These are phyloP conservation scores for Amesomyces nigricolor DNA, from an alignment of 2,329 filamentous ascomycete genomes.

Conservation along the genomic window DNA sequence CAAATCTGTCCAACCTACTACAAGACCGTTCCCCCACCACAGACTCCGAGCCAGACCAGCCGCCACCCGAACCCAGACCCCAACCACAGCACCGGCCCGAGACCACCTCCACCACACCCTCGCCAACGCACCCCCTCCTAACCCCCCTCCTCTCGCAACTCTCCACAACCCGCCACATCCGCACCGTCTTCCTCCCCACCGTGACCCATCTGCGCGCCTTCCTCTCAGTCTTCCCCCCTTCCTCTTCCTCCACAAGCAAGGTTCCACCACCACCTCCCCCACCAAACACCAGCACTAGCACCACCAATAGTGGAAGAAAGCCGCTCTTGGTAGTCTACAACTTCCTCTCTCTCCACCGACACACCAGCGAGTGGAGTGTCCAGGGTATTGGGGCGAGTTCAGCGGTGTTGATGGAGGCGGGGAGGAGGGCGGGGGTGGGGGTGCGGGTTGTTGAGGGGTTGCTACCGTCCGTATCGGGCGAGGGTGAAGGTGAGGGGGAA, in stretches of 20 bases:
- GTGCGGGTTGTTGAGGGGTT: constrained; percentile 43
- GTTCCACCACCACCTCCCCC: constrained; percentile 28
- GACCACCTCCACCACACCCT: background rate
- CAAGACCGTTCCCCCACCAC: background rate
- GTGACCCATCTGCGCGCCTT: constrained; percentile 73
- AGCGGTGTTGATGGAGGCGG: constrained; percentile 58
- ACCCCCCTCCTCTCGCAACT: constrained; percentile 63
- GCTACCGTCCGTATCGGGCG: too few relatives aligned
- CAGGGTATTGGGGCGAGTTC: constrained; percentile 62
- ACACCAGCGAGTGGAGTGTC: constrained; percentile 68
- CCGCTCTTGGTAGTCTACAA: constrained; percentile 59
- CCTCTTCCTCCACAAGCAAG: constrained; percentile 27
- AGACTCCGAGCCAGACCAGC: background rate
- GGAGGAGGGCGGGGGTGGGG: constrained; percentile 39
- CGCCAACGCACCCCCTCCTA: constrained; percentile 40
- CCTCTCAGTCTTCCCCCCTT: constrained; percentile 50
- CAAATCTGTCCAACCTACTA: constrained; percentile 5
- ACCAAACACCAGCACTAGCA: background rate
- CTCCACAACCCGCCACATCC: constrained; percentile 62
- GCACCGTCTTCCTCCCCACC: constrained; percentile 66
- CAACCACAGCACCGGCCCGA: background rate
- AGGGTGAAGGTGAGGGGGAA: background rate
- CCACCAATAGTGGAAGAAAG: constrained; percentile 5
- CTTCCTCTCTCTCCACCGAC: constrained; percentile 58
- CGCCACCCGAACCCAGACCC: background rate